phyloP scores from a whole-genome alignment of 1,284 basidiomycete species.

The Inonotus obliquus region DNA sequence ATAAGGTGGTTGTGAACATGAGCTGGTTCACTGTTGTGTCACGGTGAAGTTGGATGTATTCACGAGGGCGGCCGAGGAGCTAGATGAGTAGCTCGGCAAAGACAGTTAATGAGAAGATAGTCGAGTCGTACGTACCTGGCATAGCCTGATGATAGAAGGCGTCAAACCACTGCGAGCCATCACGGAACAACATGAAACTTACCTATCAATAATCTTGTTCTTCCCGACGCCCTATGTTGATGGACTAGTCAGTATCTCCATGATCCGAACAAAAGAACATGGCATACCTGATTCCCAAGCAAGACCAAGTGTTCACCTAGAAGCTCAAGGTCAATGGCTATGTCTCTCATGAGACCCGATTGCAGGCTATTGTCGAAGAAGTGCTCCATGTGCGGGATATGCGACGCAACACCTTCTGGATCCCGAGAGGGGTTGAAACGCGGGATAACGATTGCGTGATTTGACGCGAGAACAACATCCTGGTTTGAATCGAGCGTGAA shows the following conservation, averaged over 20 bases:
- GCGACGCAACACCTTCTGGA: slow-evolving; percentile 46
- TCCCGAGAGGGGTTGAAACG: slow-evolving; percentile 46
- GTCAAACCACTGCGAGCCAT: neutral
- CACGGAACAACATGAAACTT: slow-evolving; percentile 20
- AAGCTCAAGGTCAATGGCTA: slow-evolving; percentile 56
- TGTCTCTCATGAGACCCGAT: slow-evolving; percentile 58
- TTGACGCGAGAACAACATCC: slow-evolving; percentile 23
- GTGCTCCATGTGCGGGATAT: slow-evolving; percentile 62
- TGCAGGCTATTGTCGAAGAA: slow-evolving; percentile 67
- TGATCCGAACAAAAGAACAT: neutral
- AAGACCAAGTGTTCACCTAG: slow-evolving; percentile 58
- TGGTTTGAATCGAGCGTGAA: slow-evolving; percentile 43
- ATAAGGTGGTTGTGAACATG: slow-evolving; percentile 60
- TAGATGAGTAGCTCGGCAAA: slow-evolving; percentile 22
- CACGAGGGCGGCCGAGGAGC: slow-evolving; percentile 56
- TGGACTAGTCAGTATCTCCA: neutral
- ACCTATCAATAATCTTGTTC: slow-evolving; percentile 64
- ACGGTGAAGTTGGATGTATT: slow-evolving; percentile 64
- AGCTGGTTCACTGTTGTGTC: slow-evolving; percentile 66
- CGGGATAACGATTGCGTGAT: slow-evolving; percentile 38
- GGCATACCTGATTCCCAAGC: slow-evolving; percentile 56
- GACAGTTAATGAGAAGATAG: neutral
- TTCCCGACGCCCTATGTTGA: slow-evolving; percentile 53
- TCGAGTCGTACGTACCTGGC: slow-evolving; percentile 39
- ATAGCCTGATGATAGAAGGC: slow-evolving; percentile 32